Conservation (phyloP, 768 basidiomycete species). For the Artomyces pyxidatus region DNA sequence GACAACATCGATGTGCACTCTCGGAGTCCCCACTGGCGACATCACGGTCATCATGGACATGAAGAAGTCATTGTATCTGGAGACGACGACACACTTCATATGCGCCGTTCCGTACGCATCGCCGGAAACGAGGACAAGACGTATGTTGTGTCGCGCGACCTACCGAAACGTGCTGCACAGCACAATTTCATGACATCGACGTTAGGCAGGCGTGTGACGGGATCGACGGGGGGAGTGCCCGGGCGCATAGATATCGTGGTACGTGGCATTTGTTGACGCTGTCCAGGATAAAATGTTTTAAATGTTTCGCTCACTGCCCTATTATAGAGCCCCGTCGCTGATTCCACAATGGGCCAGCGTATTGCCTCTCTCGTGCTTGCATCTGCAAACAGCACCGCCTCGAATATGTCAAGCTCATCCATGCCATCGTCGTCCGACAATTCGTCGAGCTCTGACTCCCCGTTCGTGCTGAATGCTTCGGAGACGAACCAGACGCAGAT, state of each 20-base stretch:
- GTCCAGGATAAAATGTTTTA: conserved; percentile 3
- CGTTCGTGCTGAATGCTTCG: conserved; percentile 27
- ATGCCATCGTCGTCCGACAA: not conserved
- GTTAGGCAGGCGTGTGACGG: conserved; percentile 6
- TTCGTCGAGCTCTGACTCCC: not conserved
- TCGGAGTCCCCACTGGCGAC: conserved; percentile 8
- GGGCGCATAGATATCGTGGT: conserved; percentile 46
- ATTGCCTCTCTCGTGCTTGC: conserved; percentile 35
- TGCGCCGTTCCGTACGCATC: conserved; percentile 14
- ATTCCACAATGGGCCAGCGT: conserved; percentile 25
- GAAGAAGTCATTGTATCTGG: conserved; percentile 16
- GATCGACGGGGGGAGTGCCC: conserved; percentile 19
- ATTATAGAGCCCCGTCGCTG: conserved; percentile 26
- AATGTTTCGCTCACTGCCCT: not conserved
- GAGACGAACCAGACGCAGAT: conserved; percentile 22
- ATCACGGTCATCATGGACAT: conserved; percentile 11
- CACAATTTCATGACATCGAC: conserved; percentile 6
- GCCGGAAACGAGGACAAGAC: conserved; percentile 12
- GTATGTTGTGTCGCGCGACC: conserved; percentile 14
- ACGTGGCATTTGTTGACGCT: conserved; percentile 15
- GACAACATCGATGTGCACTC: not conserved
- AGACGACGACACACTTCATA: conserved; percentile 17
- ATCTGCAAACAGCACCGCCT: conserved; percentile 13
- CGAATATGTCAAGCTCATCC: conserved; percentile 11
- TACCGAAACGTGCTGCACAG: conserved; percentile 7